Evolutionary conservation across 1,284 basidiomycete genomes (phyloP), one percentile per base, ranked within the genome.

Genomic region (Phellinidium pouzarii): DNA sequence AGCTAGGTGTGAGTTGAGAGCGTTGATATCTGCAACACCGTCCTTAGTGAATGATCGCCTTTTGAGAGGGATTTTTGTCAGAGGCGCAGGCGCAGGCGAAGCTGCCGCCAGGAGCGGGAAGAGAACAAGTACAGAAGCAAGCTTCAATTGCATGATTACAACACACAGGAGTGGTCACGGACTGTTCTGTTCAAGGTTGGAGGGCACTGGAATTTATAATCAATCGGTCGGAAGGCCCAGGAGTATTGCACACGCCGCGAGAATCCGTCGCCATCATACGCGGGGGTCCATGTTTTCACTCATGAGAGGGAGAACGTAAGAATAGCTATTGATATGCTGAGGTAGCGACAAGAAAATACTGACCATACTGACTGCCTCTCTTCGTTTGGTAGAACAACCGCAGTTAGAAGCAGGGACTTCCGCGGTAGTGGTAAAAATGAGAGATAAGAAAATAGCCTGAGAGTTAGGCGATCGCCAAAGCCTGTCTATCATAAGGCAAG

Each of bases 21-120:
- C 54, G 12, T 52, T 26, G 26, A 52, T 38, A 31, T 56, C 54
- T 3, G 46, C 54, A 20, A 52, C 50, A n/a, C 54, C 54, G 25
- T 56, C 54, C 41, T 56, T 52, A 4, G 54, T 55, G 34, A 56
- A 56, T 19, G 54, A 56, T 2, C 54, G 50, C 19, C 54, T 36
- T 7, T 44, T 19, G 14, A 56, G 22, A 25, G 50, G 50, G 7
- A 56, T 44, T 42, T 40, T 56, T 11, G 38, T 36, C 17, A 50
- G 45, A 11, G 54, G 50, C 7, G 12, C 46, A n/a, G 54, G 50
- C 1, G 50, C 26, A 9, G 54, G 45, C 20, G 54, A 52, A 23
- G 50, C 40, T 14, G 27, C 9, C 6, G 36, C 44, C 20, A 52
- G 14, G 25, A 56, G 25, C 26, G 54, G 40, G 31, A 52, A 36